Evolutionary conservation across 1,139 yeast genomes (phyloP), one percentile per base, ranked within the genome.

Genomic region (Suhomyces anneliseae): DNA sequence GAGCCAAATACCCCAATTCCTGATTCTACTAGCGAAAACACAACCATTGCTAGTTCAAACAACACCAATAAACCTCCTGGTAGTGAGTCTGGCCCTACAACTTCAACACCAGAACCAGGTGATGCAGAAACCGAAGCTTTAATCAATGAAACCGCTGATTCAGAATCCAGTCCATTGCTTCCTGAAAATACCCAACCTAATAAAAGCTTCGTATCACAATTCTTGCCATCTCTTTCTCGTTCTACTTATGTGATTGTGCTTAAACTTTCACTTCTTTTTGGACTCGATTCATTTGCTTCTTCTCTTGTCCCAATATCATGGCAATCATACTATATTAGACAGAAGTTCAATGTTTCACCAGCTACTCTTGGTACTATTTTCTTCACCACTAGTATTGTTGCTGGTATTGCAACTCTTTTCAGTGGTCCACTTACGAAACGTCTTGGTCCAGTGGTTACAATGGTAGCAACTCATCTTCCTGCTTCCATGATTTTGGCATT

Each of bases 401-500:
- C 77, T 42, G 75, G 77, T 0, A 51, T 71, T 36, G 68, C 74
- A 51, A 70, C 81, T 0, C 59, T 78, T 19, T 56, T 70, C 7
- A 72, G 79, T 33, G 70, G 80, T 0, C 62, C 74, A 6, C 59
- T 75, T 27, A 72, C 78, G 42, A 75, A 75, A 45, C 59, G 74
- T 43, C 53, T 68, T 40, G 81, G 80, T 0, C 73, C 79, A 0
- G 69, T 76, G 7, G 64, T 66, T 8, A 72, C 80, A 1, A 75
- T 76, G 80, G 66, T 75, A 6, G 65, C 57, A 2, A 70, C 78
- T 0, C 81, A 76, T 54, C 59, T 74, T 36, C 76, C 77, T 2
- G 70, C 79, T 3, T 73, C 79, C 1, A 49, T 72, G 3, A 59
- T 75, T 42, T 65, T 72, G 40, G 65, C 68, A 5, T 44, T 70